phyloP scores from a whole-genome alignment of 2,329 filamentous ascomycete species.

The Cordyceps cicadae region DNA sequence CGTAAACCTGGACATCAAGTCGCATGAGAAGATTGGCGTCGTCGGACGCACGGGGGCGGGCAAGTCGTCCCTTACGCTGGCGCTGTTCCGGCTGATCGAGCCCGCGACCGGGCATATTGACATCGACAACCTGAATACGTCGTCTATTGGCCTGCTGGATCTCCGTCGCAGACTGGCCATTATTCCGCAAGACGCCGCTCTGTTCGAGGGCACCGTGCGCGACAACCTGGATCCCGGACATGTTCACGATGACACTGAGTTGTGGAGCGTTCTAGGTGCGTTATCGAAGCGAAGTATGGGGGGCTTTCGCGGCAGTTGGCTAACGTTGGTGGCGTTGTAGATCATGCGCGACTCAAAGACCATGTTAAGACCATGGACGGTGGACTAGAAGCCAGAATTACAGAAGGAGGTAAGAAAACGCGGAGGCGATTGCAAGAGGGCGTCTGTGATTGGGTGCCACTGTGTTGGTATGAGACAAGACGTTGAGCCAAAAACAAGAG shows the following conservation, averaged over 20 bases:
- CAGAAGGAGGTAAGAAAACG: constrained; percentile 78
- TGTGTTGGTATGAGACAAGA: too few relatives aligned
- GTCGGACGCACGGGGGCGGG: constrained; percentile 93
- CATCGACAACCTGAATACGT: constrained; percentile 85
- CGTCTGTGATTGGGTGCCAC: neutral
- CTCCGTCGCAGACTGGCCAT: constrained; percentile 85
- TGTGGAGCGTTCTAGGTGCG: constrained; percentile 91
- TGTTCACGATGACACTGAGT: constrained; percentile 90
- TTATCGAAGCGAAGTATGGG: constrained; percentile 17
- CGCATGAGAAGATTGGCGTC: constrained; percentile 95
- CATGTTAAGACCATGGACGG: constrained; percentile 81
- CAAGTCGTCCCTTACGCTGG: constrained; percentile 87
- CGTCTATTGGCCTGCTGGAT: constrained; percentile 81
- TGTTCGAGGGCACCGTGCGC: constrained; percentile 87
- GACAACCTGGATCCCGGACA: constrained; percentile 95
- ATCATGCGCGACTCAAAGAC: constrained; percentile 89
- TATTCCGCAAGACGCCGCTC: constrained; percentile 92
- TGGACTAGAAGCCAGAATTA: constrained; percentile 78
- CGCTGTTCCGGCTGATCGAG: constrained; percentile 94
- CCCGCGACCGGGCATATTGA: constrained; percentile 72
- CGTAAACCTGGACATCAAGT: constrained; percentile 84
- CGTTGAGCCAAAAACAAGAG: too few relatives aligned
- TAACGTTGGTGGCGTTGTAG: constrained; percentile 33
- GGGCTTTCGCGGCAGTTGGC: neutral
- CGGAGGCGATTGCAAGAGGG: constrained; percentile 7